These are phyloP conservation scores for Orbilia javanica DNA, from an alignment of 2,329 filamentous ascomycete genomes.

Conservation along the genomic window DNA sequence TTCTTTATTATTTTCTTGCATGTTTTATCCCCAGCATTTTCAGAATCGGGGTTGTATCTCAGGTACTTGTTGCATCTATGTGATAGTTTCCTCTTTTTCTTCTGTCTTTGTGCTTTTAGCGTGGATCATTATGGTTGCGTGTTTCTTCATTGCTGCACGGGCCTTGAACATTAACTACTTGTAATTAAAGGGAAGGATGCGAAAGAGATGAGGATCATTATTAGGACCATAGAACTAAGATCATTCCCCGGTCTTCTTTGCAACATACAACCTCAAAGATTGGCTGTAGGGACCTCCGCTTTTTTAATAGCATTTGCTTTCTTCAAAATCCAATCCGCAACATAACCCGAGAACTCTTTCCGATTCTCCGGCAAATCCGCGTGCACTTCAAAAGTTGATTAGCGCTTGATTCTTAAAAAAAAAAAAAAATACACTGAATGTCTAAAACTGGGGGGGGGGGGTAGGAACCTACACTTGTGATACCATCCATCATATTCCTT, in stretches of 20 bases:
- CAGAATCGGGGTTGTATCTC: neutral
- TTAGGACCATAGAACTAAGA: neutral
- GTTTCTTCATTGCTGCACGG: constrained; percentile 26
- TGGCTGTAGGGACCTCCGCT: constrained; percentile 51
- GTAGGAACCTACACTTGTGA: constrained; percentile 74
- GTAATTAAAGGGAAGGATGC: constrained; percentile 30
- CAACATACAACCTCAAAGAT: constrained; percentile 18
- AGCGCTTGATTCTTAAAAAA: constrained; percentile 50
- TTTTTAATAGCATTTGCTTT: constrained; percentile 61
- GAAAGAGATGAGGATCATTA: constrained; percentile 30
- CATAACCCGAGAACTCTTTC: constrained; percentile 69
- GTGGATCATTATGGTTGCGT: constrained; percentile 34
- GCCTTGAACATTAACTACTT: constrained; percentile 45
- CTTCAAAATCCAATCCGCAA: constrained; percentile 76
- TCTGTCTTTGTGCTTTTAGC: constrained; percentile 21
- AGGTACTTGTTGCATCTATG: constrained; percentile 20
- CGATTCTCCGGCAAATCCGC: constrained; percentile 69
- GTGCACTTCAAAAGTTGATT: constrained; percentile 68
- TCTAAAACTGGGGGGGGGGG: constrained; percentile 63
- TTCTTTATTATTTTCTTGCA: constrained; percentile 1
- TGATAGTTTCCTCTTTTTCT: constrained; percentile 3
- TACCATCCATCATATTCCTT: constrained; percentile 81
- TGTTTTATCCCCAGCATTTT: constrained; percentile 9
- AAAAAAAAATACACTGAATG: constrained; percentile 20
- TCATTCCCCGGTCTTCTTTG: neutral